These are phyloP conservation scores for Herpetospermum pedunculosum DNA, from an alignment of 306 rosid genomes.

Conservation along the genomic window DNA sequence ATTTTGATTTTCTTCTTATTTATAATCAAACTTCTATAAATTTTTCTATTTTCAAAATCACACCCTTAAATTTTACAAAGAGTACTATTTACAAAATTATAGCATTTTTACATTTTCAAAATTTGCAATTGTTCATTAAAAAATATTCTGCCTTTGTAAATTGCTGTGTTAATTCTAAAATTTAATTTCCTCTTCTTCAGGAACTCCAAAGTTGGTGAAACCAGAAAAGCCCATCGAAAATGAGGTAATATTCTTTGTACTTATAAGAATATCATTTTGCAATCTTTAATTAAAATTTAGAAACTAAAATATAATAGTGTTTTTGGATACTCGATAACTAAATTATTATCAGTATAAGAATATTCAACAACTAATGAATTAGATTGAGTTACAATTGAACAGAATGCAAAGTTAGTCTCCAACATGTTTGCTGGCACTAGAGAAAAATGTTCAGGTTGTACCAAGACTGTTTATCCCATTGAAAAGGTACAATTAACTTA, in stretches of 20 bases:
- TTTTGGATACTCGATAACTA: no score
- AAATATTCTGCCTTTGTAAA: no score
- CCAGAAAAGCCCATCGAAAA: conserved; percentile 28
- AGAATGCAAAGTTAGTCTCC: conserved; percentile 41
- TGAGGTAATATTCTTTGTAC: conserved; percentile 27
- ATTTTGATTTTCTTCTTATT: no score
- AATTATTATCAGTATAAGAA: no score
- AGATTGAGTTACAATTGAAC: not conserved
- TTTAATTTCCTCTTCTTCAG: conserved; percentile 16
- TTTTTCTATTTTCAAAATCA: no score
- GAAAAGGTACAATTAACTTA: conserved; percentile 90
- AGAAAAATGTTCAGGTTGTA: conserved; percentile 67
- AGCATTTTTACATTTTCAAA: no score
- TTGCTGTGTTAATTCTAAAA: not conserved
- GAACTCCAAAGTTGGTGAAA: conserved; percentile 60
- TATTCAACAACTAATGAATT: not conserved
- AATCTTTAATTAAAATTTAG: not conserved
- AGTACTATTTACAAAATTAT: no score
- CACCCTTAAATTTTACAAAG: no score
- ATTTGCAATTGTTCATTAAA: no score
- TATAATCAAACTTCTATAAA: no score
- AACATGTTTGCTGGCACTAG: conserved; percentile 50
- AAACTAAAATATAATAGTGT: no score
- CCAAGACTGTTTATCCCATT: conserved; percentile 60
- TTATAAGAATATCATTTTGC: not conserved